Evolutionary conservation across 495 filamentous ascomycete species (phyloP).

Genomic region (Penicillium mononematosum): DNA sequence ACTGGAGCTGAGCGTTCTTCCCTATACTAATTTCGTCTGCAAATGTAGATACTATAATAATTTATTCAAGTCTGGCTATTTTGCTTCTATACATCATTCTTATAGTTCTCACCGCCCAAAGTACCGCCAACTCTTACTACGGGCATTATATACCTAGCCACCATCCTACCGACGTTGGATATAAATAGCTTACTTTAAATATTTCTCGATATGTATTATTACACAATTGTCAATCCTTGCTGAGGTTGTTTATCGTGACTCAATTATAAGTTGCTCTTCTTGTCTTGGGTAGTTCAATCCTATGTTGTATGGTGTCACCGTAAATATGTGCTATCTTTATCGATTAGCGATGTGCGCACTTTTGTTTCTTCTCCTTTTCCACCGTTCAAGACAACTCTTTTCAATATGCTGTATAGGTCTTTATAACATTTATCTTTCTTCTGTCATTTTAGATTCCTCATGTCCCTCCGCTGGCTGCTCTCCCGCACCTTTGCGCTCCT

Average conservation of each 20-base stretch:
- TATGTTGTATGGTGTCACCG: neutral
- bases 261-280: neutral
- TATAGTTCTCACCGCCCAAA: neutral
- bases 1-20: neutral
- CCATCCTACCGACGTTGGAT: neutral
- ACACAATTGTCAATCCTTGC: neutral
- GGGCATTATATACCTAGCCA: neutral
- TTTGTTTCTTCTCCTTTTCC: conserved; percentile 7
- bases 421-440: conserved; percentile 15
- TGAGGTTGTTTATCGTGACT: neutral
- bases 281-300: neutral
- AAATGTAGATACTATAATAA: neutral
- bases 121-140: neutral
- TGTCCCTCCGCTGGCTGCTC: conserved; percentile 58
- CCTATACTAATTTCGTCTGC: conserved; percentile 1
- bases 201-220: neutral
- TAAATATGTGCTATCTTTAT: neutral
- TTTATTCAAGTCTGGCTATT: neutral
- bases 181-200: neutral
- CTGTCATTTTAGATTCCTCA: conserved; percentile 27
- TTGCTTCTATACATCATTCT: neutral
- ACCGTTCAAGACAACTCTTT: neutral
- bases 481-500: conserved; percentile 63
- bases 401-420: conserved; percentile 26
- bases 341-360: neutral